These are phyloP conservation scores for Theobroma cacao DNA, from an alignment of 345 rosid genomes.

Conservation along the genomic window DNA sequence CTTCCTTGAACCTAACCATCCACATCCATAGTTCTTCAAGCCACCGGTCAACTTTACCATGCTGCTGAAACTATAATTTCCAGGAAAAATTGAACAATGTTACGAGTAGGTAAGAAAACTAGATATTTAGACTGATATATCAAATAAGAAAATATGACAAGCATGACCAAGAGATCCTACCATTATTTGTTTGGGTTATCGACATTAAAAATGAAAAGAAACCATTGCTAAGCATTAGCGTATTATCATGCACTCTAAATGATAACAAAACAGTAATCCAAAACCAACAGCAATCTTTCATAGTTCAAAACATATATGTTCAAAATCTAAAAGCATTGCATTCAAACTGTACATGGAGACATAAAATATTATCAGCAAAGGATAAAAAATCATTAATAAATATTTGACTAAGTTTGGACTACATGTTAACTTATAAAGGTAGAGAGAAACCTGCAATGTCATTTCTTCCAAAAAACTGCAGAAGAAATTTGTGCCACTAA, in stretches of 20 bases:
- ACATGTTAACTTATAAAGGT: not conserved
- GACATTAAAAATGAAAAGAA: not conserved
- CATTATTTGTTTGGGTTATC: not conserved
- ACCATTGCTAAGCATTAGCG: not conserved
- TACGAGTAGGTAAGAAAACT: constrained; percentile 3
- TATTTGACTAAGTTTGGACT: not conserved
- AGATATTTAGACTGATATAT: not conserved
- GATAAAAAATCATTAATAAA: not conserved
- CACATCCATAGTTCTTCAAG: constrained; percentile 79
- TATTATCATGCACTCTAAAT: not conserved
- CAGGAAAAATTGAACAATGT: constrained; percentile 12
- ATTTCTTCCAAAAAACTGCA: constrained; percentile 68
- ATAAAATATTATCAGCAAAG: not conserved
- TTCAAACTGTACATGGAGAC: not conserved
- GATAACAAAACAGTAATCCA: not conserved
- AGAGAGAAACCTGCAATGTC: constrained; percentile 65
- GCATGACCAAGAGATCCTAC: not conserved
- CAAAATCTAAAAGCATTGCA: not conserved
- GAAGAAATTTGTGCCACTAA: constrained; percentile 55
- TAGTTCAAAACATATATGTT: not conserved
- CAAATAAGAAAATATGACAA: not conserved
- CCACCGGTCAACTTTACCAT: constrained; percentile 73
- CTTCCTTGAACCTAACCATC: constrained; percentile 81
- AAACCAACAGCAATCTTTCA: not conserved
- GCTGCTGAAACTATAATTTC: constrained; percentile 49